Evolutionary conservation across 73 alveolate species (phyloP).

Genomic region (Tetrahymena elliotti): DNA sequence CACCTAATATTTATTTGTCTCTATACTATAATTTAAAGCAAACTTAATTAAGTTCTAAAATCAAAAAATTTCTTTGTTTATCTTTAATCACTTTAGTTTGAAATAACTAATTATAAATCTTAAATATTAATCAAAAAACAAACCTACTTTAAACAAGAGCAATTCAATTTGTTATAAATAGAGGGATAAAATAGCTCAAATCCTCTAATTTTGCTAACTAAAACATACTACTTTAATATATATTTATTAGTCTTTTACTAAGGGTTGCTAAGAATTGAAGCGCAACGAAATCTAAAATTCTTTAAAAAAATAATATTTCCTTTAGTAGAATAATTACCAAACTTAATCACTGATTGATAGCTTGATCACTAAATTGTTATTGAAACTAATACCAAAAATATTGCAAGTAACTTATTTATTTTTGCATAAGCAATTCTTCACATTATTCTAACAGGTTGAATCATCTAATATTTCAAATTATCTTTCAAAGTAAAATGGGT

Average conservation of each 20-base stretch:
- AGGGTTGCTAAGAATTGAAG: background rate
- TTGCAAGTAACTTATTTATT: background rate
- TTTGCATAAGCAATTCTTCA: no score
- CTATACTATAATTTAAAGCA: background rate
- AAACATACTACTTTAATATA: background rate
- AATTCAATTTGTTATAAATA: background rate
- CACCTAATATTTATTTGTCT: background rate
- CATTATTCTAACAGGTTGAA: no score
- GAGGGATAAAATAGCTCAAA: background rate
- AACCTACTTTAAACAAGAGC: background rate
- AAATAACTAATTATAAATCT: background rate
- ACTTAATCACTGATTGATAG: background rate
- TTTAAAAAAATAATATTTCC: background rate
- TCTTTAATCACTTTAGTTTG: background rate
- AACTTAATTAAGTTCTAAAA: background rate
- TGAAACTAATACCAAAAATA: background rate
- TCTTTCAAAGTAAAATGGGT: no score
- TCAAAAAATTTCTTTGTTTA: background rate
- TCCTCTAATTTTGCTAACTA: background rate
- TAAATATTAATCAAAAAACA: background rate
- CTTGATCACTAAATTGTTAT: background rate
- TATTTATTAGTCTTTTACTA: background rate
- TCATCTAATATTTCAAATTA: no score
- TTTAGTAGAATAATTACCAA: background rate
- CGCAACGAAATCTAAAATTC: background rate